Evolutionary conservation across 306 rosid species (phyloP), one percentile per base, ranked within the genome.

Genomic region (Rubus idaeus): DNA sequence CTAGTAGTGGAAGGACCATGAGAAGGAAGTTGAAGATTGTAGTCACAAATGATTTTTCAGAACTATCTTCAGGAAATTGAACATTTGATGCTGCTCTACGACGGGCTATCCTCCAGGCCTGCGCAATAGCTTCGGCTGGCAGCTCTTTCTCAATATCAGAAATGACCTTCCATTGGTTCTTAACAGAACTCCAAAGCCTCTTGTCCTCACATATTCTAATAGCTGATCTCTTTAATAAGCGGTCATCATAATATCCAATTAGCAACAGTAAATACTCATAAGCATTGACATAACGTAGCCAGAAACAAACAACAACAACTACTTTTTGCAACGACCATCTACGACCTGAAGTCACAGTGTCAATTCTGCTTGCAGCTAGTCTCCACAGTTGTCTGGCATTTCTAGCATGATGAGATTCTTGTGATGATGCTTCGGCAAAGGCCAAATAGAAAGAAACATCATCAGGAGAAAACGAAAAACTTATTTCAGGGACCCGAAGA

Each of bases 91-190:
- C 84, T 74, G 96, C 97, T 86, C 91, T 89, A 73, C 74, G 83
- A 74, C 97, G 96, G 39, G 97, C 95, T 71, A 90, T 87, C 83
- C 87, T 81, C 78, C 98, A 86, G 37, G 89, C 98, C 84, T 83
- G 90, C 75, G 95, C 90, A 82, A 95, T 87, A 68, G 90, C 87
- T 84, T 86, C 96, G 40, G 75, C 86, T 12, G 98, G 88, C 75
- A 95, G 84, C 88, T 84, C 86, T 70, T 88, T 89, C 89, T 92
- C 97, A 78, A 85, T 72, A 56, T 82, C 92, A 70, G 88, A 82
- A 73, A 92, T 85, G 78, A 86, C 82, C 79, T 84, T 81, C 96
- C 93, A 90, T 1, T 84, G 84, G 75, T 82, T 23, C 83, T 77
- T 85, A 44, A 88, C 87, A 79, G 90, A 87, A 72, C 68, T 75